phyloP scores from a whole-genome alignment of 2,329 filamentous ascomycete genomes.

The Colletotrichum limetticola region DNA sequence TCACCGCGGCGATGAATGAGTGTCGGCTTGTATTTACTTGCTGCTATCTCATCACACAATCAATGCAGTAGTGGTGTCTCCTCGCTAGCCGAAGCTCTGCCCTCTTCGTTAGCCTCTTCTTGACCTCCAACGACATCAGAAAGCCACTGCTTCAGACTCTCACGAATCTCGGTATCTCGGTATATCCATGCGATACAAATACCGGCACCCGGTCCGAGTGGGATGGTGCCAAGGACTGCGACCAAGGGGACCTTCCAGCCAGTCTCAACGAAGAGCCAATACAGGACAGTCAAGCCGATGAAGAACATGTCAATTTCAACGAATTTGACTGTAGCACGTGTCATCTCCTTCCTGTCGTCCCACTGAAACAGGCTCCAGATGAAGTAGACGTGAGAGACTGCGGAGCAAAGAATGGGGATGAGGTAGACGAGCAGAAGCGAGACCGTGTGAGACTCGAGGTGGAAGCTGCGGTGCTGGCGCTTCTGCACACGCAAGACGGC shows the following conservation, averaged over 20 bases:
- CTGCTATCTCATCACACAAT: neutral
- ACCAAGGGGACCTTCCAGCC: constrained; percentile 53
- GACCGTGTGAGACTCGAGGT: constrained; percentile 54
- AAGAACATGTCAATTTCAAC: constrained; percentile 59
- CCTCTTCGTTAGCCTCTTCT: constrained; percentile 9
- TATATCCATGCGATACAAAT: constrained; percentile 52
- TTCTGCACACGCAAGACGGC: constrained; percentile 35
- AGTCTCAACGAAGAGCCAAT: constrained; percentile 64
- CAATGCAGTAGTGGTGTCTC: constrained; percentile 46
- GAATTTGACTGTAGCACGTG: constrained; percentile 56
- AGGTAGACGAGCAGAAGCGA: constrained; percentile 56
- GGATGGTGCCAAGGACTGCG: constrained; percentile 42
- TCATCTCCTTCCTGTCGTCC: constrained; percentile 62
- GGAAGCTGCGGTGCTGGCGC: constrained; percentile 44
- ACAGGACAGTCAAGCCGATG: constrained; percentile 58
- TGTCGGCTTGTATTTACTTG: neutral
- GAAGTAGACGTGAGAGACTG: constrained; percentile 54
- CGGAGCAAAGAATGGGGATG: constrained; percentile 55
- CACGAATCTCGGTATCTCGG: constrained; percentile 48
- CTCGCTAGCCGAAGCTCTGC: constrained; percentile 40
- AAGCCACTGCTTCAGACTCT: constrained; percentile 35
- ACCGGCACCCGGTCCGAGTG: constrained; percentile 52
- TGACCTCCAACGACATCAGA: neutral
- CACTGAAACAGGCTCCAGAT: constrained; percentile 50
- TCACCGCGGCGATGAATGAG: neutral